These are phyloP conservation scores for Tetradesmus obliquus DNA, from an alignment of 139 green algal genomes.

Conservation along the genomic window DNA sequence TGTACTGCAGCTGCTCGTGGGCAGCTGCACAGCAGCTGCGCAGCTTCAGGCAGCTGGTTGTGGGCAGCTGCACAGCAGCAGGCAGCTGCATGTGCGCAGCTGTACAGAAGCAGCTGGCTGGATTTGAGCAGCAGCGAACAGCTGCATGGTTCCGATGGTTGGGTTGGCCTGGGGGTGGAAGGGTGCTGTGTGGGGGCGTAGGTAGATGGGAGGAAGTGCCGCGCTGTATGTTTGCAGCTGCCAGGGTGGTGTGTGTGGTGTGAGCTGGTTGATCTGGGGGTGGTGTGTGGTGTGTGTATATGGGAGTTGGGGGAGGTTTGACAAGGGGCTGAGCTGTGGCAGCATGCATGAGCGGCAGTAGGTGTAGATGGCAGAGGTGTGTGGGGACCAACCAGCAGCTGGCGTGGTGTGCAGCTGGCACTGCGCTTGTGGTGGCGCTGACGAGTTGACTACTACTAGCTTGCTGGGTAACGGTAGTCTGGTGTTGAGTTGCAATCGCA, in stretches of 20 bases:
- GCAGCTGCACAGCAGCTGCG: too few relatives aligned
- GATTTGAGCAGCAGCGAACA: neutral
- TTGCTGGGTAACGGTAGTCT: neutral
- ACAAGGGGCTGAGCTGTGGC: neutral
- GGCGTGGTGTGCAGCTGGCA: neutral
- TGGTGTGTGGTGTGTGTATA: neutral
- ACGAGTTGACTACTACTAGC: neutral
- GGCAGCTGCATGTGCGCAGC: too few relatives aligned
- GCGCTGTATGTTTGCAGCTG: too few relatives aligned
- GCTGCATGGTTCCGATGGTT: too few relatives aligned
- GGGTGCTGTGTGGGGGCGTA: neutral
- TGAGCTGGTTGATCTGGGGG: too few relatives aligned
- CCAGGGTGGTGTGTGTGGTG: too few relatives aligned
- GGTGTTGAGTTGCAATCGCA: neutral
- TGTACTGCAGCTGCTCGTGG: too few relatives aligned
- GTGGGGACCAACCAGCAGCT: neutral
- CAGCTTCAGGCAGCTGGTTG: too few relatives aligned
- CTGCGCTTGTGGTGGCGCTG: neutral
- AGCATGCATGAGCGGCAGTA: neutral
- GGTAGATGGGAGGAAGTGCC: neutral
- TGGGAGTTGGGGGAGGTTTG: neutral
- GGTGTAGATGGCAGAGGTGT: neutral
- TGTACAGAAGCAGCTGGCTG: neutral
- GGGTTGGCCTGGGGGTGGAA: neutral
- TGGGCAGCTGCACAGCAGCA: too few relatives aligned